These are phyloP conservation scores for Penicillium ochrochloron DNA, from an alignment of 495 filamentous ascomycete species.

Conservation along the genomic window DNA sequence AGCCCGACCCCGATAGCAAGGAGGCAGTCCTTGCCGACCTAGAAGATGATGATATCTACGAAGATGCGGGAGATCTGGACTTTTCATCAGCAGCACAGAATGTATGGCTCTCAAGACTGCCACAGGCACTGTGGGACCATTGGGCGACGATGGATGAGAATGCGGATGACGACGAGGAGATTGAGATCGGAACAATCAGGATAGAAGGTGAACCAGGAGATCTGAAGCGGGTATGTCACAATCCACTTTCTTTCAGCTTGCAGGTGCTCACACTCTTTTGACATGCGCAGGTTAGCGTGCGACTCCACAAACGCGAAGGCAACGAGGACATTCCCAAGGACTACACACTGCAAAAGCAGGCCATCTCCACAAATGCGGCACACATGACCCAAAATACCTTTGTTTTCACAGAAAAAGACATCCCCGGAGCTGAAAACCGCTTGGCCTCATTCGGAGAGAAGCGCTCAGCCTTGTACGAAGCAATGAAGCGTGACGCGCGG, in stretches of 20 bases:
- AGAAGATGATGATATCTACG: slow-evolving; percentile 77
- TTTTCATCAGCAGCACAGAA: slow-evolving; percentile 63
- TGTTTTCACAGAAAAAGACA: slow-evolving; percentile 50
- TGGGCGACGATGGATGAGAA: slow-evolving; percentile 64
- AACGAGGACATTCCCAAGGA: slow-evolving; percentile 77
- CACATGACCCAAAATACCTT: slow-evolving; percentile 71
- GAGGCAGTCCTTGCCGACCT: slow-evolving; percentile 60
- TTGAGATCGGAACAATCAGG: slow-evolving; percentile 77
- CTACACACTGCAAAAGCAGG: slow-evolving; percentile 74
- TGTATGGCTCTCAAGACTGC: slow-evolving; percentile 77
- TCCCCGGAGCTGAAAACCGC: slow-evolving; percentile 43
- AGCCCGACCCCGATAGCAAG: slow-evolving; percentile 67
- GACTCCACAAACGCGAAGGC: slow-evolving; percentile 56
- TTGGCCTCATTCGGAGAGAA: slow-evolving; percentile 50
- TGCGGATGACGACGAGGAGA: slow-evolving; percentile 63
- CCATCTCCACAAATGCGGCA: slow-evolving; percentile 48
- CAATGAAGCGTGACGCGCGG: slow-evolving; percentile 50
- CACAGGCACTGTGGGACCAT: slow-evolving; percentile 75
- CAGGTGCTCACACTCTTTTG: slow-evolving; percentile 5
- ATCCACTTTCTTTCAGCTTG: neutral
- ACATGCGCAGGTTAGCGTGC: slow-evolving; percentile 51
- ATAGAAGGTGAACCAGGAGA: slow-evolving; percentile 61
- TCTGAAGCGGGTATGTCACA: slow-evolving; percentile 49
- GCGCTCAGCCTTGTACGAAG: slow-evolving; percentile 52
- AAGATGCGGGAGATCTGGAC: slow-evolving; percentile 86